A percentile compares a stretch with the other conserved stretches of the same genome.
phyloP scores from a whole-genome alignment of 192 early-diverging fungal species.

The Phycomyces blakesleeanus region DNA sequence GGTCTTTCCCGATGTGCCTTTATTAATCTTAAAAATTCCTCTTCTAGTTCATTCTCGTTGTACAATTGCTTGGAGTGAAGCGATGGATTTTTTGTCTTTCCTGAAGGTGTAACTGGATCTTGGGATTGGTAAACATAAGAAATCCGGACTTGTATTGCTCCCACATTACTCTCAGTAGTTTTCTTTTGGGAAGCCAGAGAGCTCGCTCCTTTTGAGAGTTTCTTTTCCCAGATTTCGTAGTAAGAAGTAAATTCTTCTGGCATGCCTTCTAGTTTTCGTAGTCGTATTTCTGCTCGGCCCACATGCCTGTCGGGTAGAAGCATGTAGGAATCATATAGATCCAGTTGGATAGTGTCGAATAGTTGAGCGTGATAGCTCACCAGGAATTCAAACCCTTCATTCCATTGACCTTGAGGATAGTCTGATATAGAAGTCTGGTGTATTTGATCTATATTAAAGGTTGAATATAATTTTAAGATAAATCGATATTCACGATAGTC shows the following conservation, averaged over 20 bases:
- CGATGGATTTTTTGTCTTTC: too few relatives aligned
- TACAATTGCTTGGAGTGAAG: too few relatives aligned
- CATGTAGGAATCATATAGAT: constrained; percentile 62
- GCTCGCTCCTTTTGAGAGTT: constrained; percentile 56
- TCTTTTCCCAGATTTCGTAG: constrained; percentile 77
- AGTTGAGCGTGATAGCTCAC: constrained; percentile 72
- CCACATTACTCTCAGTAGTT: constrained; percentile 48
- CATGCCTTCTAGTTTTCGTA: constrained; percentile 56
- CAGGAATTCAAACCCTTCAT: constrained; percentile 66
- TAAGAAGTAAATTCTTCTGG: constrained; percentile 68
- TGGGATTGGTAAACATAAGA: constrained; percentile 51
- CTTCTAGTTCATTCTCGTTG: background rate
- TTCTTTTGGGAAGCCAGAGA: constrained; percentile 42
- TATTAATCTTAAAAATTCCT: background rate
- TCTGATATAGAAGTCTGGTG: constrained; percentile 62
- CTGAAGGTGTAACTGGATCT: background rate
- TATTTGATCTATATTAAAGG: constrained; percentile 45
- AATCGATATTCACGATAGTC: background rate
- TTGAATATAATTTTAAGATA: background rate
- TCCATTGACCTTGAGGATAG: constrained; percentile 56
- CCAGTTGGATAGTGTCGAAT: constrained; percentile 67
- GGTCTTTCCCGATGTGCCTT: background rate
- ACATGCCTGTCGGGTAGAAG: constrained; percentile 61
- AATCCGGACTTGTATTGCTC: constrained; percentile 64
- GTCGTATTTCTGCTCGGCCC: constrained; percentile 64